phyloP scores from a whole-genome alignment of 2,329 filamentous ascomycete genomes.

The Epichloe sylvatica region DNA sequence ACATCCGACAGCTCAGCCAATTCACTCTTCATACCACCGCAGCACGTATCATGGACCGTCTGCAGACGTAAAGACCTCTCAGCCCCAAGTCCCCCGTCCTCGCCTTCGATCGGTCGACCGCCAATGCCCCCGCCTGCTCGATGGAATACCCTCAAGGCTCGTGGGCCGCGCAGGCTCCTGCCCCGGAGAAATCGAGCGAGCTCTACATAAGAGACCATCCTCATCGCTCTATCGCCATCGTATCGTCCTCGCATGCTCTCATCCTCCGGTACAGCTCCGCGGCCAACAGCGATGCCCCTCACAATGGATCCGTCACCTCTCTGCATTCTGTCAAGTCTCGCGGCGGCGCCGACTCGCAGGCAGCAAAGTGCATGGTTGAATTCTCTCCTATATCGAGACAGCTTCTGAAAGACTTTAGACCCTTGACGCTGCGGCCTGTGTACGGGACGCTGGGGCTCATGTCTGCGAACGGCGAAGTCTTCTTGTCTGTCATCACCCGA shows the following conservation, averaged over 20 bases:
- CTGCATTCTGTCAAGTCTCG: constrained; percentile 32
- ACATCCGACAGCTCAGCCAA: not conserved
- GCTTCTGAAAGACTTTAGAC: constrained; percentile 62
- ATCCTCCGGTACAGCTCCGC: constrained; percentile 68
- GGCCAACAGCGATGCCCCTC: constrained; percentile 39
- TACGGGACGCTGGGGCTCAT: constrained; percentile 83
- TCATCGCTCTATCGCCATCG: constrained; percentile 75
- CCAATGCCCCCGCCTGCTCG: constrained; percentile 6
- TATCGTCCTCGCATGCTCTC: constrained; percentile 63
- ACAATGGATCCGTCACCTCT: constrained; percentile 45
- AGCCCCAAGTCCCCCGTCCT: not conserved
- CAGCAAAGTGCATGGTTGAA: constrained; percentile 72
- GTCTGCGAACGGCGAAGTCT: constrained; percentile 70
- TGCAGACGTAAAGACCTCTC: constrained; percentile 5
- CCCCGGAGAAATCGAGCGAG: constrained; percentile 51
- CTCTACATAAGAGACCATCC: constrained; percentile 78
- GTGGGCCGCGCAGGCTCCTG: constrained; percentile 33
- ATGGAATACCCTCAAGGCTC: constrained; percentile 36
- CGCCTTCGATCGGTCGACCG: constrained; percentile 5
- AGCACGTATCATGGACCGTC: constrained; percentile 10
- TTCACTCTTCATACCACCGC: not conserved
- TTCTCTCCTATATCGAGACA: constrained; percentile 53
- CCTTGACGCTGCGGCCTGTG: constrained; percentile 58
- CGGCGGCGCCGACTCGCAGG: constrained; percentile 26
- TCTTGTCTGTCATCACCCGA: constrained; percentile 76